Evolutionary conservation across 495 filamentous ascomycete genomes (phyloP).

Genomic region (Aspergillus asperescens): DNA sequence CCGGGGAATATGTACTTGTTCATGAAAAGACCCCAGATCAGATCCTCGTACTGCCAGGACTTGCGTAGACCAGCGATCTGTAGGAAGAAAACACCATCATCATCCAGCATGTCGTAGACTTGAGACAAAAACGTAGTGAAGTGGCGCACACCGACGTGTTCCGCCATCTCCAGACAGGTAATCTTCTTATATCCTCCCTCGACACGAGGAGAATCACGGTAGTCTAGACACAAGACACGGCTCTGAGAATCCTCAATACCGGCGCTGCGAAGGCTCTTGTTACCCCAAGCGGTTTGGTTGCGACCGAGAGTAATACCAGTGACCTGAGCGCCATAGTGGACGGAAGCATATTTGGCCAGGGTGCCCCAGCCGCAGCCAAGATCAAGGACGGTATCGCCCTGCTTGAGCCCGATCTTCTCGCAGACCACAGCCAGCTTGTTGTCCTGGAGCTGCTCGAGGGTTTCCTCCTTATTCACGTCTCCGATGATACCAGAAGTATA

Average conservation of each 20-base stretch:
- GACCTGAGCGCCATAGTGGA: constrained; percentile 56
- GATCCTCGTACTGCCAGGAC: constrained; percentile 68
- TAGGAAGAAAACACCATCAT: constrained; percentile 67
- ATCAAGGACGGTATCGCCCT: constrained; percentile 59
- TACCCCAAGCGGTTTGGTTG: constrained; percentile 70
- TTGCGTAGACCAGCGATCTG: constrained; percentile 67
- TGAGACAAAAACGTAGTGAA: constrained; percentile 57
- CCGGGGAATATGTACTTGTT: constrained; percentile 74
- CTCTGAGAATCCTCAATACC: constrained; percentile 58
- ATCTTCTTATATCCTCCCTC: constrained; percentile 62
- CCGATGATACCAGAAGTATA: constrained; percentile 67
- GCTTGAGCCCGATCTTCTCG: constrained; percentile 62
- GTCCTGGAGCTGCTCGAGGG: constrained; percentile 63
- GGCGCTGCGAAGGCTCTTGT: constrained; percentile 55
- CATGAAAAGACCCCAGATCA: constrained; percentile 73
- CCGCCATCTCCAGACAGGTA: constrained; percentile 74
- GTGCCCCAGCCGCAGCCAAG: constrained; percentile 72
- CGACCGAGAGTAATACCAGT: constrained; percentile 66
- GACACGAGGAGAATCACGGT: constrained; percentile 60
- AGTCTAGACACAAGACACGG: constrained; percentile 62
- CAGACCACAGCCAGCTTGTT: constrained; percentile 69
- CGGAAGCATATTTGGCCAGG: constrained; percentile 59
- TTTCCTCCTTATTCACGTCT: constrained; percentile 60
- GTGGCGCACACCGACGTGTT: constrained; percentile 65
- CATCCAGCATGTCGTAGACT: constrained; percentile 65